Base-by-base conservation (phyloP, 1,139 yeast genomes). In the Geotrichum citri-aurantii region DNA sequence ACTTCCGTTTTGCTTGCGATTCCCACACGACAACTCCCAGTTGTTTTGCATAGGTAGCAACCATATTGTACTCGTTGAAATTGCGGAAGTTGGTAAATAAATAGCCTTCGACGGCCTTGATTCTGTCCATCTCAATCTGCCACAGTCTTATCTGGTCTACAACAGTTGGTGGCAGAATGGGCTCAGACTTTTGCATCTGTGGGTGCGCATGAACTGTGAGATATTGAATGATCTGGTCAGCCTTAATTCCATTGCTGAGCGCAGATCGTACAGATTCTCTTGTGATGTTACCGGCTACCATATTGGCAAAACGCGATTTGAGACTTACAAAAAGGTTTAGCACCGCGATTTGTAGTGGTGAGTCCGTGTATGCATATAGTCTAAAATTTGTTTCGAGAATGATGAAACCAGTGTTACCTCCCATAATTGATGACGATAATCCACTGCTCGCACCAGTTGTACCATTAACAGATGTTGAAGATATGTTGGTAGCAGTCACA, bases 41-140 rank as follows among this genome's bases (percentile, higher is more conserved):
- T 68, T 93, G 99, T 47, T 83, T 82, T 2, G 98, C 97, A 69
- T 92, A 95, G 58, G 81, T 82, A 44, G 83, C 80, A 51, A 91
- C 78, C 37, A 82, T 77, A 52, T 86, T 88, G 70, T 82, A 93
- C 69, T 95, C 99, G 63, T 83, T 82, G 60, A 82, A 87, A 63
- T 80, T 86, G 27, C 85, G 78, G 71, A 93, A 93, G 68, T 92
- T 97, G 59, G 90, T 86, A 73, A 89, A 93, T 56, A 93, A 73
- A 63, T 86, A 92, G 0, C 99, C 99, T 48, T 86, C 91, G 58
- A 85, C 88, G 0, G 96, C 84, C 67, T 88, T 86, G 63, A 93
- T 88, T 73, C 99, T 81, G 71, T 93, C 99, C 76, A 92, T 75
- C 70, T 93, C 99, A 63, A 93, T 78, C 74, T 93, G 99, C 99